Percentiles rank a stretch among this genome's conserved stretches.
These are phyloP conservation scores for Mycotypha africana DNA, from an alignment of 371 early-diverging fungal genomes.

Conservation along the genomic window DNA sequence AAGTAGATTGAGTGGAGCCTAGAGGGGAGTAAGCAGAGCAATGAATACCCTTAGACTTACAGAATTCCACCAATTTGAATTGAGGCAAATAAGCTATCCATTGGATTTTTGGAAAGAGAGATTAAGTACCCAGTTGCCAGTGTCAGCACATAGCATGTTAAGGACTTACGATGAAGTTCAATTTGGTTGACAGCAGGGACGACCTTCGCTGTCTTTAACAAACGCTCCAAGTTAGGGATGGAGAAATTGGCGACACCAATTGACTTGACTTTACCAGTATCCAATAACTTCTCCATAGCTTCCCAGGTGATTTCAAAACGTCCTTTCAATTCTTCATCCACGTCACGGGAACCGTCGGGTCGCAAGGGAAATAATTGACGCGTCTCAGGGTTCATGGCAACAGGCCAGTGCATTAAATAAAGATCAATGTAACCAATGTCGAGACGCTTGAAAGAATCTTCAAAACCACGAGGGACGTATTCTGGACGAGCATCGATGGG, in stretches of 20 bases:
- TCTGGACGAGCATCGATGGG: slow-evolving; percentile 46
- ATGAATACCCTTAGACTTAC: slow-evolving; percentile 49
- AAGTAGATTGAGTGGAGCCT: slow-evolving; percentile 43
- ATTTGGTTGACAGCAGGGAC: slow-evolving; percentile 66
- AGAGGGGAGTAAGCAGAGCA: slow-evolving; percentile 73
- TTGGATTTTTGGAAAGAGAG: too few relatives aligned
- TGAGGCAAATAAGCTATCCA: slow-evolving; percentile 74
- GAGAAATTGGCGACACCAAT: slow-evolving; percentile 67
- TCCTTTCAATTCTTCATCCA: slow-evolving; percentile 22
- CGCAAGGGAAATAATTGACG: slow-evolving; percentile 23
- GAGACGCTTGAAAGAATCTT: slow-evolving; percentile 46
- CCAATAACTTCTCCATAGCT: slow-evolving; percentile 58
- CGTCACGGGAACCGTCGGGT: slow-evolving; percentile 33
- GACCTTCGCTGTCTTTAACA: slow-evolving; percentile 49
- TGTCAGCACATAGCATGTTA: too few relatives aligned
- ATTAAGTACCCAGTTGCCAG: too few relatives aligned
- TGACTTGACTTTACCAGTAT: slow-evolving; percentile 58
- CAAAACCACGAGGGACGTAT: slow-evolving; percentile 42
- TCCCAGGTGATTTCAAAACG: slow-evolving; percentile 40
- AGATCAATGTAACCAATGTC: slow-evolving; percentile 68
- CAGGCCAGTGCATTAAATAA: slow-evolving; percentile 51
- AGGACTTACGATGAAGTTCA: slow-evolving; percentile 59
- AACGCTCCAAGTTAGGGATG: slow-evolving; percentile 40
- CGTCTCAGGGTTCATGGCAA: slow-evolving; percentile 31
- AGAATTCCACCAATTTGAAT: slow-evolving; percentile 51